Conservation (phyloP, 164 flowering plant species). For the Aristolochia contorta region DNA sequence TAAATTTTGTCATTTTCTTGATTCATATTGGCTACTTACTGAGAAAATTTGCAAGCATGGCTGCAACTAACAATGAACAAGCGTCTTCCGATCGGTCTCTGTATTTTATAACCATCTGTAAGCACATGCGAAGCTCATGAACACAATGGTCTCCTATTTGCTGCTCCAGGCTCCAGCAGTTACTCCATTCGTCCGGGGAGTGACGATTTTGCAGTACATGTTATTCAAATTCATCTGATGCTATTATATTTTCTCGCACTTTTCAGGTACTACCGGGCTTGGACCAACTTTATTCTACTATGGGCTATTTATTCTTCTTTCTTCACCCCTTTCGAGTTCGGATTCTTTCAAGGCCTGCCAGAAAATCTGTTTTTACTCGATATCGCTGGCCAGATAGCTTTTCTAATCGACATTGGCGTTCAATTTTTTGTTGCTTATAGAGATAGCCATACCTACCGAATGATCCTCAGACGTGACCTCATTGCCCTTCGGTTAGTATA, state of each 20-base stretch:
- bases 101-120: not conserved
- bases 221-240: not conserved
- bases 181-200: not conserved
- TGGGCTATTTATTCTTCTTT: slow-evolving; percentile 92
- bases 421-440: slow-evolving; percentile 66
- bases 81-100: not conserved
- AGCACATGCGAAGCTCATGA: too few species aligned
- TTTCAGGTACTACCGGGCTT: slow-evolving; percentile 71
- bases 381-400: slow-evolving; percentile 69
- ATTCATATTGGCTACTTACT: too few species aligned
- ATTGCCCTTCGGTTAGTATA: slow-evolving; percentile 60
- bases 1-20: too few species aligned
- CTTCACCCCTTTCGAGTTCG: slow-evolving; percentile 96
- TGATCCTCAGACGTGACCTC: slow-evolving; percentile 45
- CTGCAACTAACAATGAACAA: not conserved
- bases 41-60: too few species aligned
- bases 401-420: slow-evolving; percentile 60
- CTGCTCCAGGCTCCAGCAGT: not conserved
- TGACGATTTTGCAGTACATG: not conserved
- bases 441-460: slow-evolving; percentile 64
- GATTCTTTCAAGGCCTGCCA: slow-evolving; percentile 87
- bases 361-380: slow-evolving; percentile 56
- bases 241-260: not conserved
- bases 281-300: slow-evolving; percentile 64
- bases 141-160: not conserved